Conservation (phyloP, 495 filamentous ascomycete species). For the Penicillium argentinense region DNA sequence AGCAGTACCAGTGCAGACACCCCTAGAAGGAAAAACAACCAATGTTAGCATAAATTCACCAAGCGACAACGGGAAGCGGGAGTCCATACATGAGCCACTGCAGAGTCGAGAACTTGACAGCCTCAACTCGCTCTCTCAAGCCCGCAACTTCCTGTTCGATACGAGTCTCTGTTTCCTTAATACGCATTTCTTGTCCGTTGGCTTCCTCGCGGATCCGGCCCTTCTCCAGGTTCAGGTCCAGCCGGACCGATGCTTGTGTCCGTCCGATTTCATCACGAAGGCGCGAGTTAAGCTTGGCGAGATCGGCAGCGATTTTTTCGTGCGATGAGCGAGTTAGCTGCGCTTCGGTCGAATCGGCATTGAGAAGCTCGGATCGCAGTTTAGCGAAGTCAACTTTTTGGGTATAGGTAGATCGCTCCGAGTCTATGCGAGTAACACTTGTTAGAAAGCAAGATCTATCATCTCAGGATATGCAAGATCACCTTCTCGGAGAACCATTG, state of each 20-base stretch:
- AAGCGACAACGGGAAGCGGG: not conserved
- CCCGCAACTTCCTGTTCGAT: slow-evolving; percentile 98
- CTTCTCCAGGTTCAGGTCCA: slow-evolving; percentile 97
- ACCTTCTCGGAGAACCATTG: slow-evolving; percentile 97
- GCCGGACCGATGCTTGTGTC: slow-evolving; percentile 84
- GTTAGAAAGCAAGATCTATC: too few species aligned
- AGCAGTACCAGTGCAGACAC: slow-evolving; percentile 91
- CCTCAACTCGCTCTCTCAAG: slow-evolving; percentile 86
- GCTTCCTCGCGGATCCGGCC: slow-evolving; percentile 95
- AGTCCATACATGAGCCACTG: slow-evolving; percentile 85
- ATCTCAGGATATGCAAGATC: not conserved
- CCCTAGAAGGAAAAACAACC: slow-evolving; percentile 44
- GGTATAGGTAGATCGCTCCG: slow-evolving; percentile 77
- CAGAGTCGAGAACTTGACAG: slow-evolving; percentile 94
- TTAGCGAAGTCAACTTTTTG: slow-evolving; percentile 99
- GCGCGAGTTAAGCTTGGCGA: slow-evolving; percentile 85
- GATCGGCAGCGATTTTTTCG: slow-evolving; percentile 89
- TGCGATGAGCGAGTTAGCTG: slow-evolving; percentile 85
- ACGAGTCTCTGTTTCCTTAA: slow-evolving; percentile 97
- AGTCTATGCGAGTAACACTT: slow-evolving; percentile 38
- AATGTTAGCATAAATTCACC: slow-evolving; percentile 23
- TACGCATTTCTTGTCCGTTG: slow-evolving; percentile 94
- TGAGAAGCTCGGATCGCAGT: slow-evolving; percentile 88
- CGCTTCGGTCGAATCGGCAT: slow-evolving; percentile 85
- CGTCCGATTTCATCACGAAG: slow-evolving; percentile 91